phyloP scores from a whole-genome alignment of 352 stramenopile genomes.

The Phytophthora hybrid region DNA sequence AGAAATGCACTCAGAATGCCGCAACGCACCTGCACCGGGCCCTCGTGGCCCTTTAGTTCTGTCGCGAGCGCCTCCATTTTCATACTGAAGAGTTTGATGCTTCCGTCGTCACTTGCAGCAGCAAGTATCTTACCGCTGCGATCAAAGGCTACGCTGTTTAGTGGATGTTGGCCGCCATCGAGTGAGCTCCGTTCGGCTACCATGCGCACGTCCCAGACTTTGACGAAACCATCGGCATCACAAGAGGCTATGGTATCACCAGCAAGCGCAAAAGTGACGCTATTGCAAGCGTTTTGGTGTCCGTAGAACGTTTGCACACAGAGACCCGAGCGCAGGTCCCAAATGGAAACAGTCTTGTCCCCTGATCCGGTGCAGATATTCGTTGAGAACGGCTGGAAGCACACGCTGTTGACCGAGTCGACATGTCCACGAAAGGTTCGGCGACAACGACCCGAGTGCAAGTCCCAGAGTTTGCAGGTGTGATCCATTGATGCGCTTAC shows the following conservation, averaged over 20 bases:
- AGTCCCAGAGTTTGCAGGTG: slow-evolving; percentile 94
- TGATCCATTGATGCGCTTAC: slow-evolving; percentile 94
- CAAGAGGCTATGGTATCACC: slow-evolving; percentile 93
- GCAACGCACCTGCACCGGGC: slow-evolving; percentile 90
- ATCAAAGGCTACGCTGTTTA: slow-evolving; percentile 94
- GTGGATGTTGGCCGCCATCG: slow-evolving; percentile 86
- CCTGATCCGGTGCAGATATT: slow-evolving; percentile 94
- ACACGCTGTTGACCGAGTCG: slow-evolving; percentile 94
- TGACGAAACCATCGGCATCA: slow-evolving; percentile 95
- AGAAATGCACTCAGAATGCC: slow-evolving; percentile 34
- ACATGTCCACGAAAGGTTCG: slow-evolving; percentile 95
- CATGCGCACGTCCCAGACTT: slow-evolving; percentile 96
- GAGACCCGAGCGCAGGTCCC: slow-evolving; percentile 93
- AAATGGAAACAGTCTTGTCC: slow-evolving; percentile 96
- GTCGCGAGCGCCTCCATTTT: slow-evolving; percentile 69
- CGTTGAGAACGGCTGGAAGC: slow-evolving; percentile 93
- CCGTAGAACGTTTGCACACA: slow-evolving; percentile 96
- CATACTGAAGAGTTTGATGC: slow-evolving; percentile 91
- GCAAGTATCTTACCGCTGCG: slow-evolving; percentile 86
- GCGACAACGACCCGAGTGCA: slow-evolving; percentile 88
- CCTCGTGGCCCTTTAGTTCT: slow-evolving; percentile 92
- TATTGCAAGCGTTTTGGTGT: slow-evolving; percentile 95
- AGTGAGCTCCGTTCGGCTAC: slow-evolving; percentile 91
- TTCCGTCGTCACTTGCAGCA: slow-evolving; percentile 91
- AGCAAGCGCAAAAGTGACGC: slow-evolving; percentile 84